Base-by-base conservation (phyloP, 345 rosid species). In the Durio zibethinus region DNA sequence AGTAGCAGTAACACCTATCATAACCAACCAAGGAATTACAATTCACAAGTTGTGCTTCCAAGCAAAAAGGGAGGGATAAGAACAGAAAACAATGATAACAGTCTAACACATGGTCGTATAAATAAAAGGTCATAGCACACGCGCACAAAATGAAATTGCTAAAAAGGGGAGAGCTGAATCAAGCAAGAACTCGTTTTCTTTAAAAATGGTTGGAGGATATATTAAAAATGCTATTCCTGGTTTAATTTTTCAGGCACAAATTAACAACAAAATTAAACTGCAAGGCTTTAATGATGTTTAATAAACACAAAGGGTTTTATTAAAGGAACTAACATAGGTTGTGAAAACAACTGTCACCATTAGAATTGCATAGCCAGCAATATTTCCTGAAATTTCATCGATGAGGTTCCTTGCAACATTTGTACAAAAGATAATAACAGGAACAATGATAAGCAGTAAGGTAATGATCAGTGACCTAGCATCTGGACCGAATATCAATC, bases 401-500 rank as follows among this genome's bases (percentile, higher is more conserved):
- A 83, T 9, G 61, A 88, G 88, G 76, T 81, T 84, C 75, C 71
- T 74, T 56, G 87, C 84, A 18, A 84, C 88, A 76, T 53, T 50
- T 35, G 88, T 72, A 64, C 89, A 86, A 73, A 88, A 88, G 75
- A 84, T 43, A 18, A 83, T 63, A 72, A 84, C 65, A 0, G 91
- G 91, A 70, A 82, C 86, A 72, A 84, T 66, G n/a, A 88, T 83
- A 35, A 88, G 89, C 76, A 82, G 78, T 9, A 84, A 14, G 54
- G 88, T 88, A 53, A 88, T 76, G 73, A 71, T 61, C 80, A 88
- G 42, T 35, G 82, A 84, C 77, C 60, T 84, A 10, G 86, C 88
- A 82, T 86, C 91, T 72, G 89, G 88, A 59, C 89, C 91, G 77
- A 88, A 86, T 38, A 88, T 65, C 68, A 88, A 72, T 80, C 80